Evolutionary conservation across 345 rosid species (phyloP), one percentile per base, ranked within the genome.

Genomic region (Bretschneidera sinensis): DNA sequence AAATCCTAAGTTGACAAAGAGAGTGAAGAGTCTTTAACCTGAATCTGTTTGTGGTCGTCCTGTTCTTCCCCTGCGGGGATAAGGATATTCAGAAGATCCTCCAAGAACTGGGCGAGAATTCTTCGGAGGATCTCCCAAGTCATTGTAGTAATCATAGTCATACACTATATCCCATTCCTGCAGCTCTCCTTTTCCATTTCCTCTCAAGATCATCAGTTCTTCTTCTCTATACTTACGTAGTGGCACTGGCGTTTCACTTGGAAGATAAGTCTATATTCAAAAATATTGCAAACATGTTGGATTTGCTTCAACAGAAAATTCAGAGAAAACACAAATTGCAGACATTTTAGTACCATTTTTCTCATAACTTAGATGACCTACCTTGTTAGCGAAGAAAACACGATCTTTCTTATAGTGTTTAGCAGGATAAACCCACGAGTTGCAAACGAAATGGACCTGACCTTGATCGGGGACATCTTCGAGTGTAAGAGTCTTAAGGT

Each of bases 11-110:
- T 13, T 39, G 6, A 11, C 1, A 39, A 39, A 11, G 15, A 39
- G 9, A 39, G 8, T 39, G 16, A 13, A 9, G 21, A 51, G 24
- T n/a, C 0, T 7, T 61, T 23, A 7, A 81, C 89, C 86, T 74
- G 71, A 28, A 35, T 64, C 48, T 9, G 76, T 58, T 10, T 84
- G 84, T 33, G 81, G 57, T 22, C 98, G 64, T 50, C 96, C 87
- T 25, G 98, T 91, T 76, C 94, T 74, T 51, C 82, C 85, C 53
- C 96, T 80, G n/a, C 98, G 91, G 55, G 98, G 98, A 68, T 91
- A 91, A 51, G 98, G 98, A 64, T 74, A 69, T 67, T 83, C 71
- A 2, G 58, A 16, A 14, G 91, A 73, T 2, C 98, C 98, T 22
- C 98, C 98, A 28, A 91, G 96, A 55, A 84, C 80, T 10, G 94